Evolutionary conservation across 805 yeast species (phyloP).

Genomic region (Myxozyma udenii): DNA sequence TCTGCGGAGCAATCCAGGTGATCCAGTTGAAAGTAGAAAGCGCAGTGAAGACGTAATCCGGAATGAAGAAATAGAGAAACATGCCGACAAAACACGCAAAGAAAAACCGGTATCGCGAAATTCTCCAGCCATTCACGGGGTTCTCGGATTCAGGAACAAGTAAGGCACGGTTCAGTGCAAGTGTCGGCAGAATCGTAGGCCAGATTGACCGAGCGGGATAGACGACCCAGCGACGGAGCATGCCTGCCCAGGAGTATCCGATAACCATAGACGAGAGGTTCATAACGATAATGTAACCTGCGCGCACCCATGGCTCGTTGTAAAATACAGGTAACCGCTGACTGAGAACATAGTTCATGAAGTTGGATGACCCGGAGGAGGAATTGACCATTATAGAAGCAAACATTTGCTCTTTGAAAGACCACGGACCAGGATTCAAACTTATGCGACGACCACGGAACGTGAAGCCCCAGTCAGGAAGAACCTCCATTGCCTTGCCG

Average conservation of each 20-base stretch:
- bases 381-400: conserved; percentile 43
- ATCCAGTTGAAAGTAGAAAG: conserved; percentile 63
- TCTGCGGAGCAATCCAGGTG: conserved; percentile 38
- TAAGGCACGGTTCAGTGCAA: conserved; percentile 54
- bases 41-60: conserved; percentile 60
- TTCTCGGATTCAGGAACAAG: conserved; percentile 36
- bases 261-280: conserved; percentile 57
- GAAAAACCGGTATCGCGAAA: conserved; percentile 53
- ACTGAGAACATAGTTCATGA: not conserved
- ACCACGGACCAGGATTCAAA: conserved; percentile 62
- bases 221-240: conserved; percentile 55
- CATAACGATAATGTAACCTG: conserved; percentile 47
- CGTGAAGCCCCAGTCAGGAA: conserved; percentile 49
- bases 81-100: conserved; percentile 41
- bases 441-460: conserved; percentile 36
- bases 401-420: conserved; percentile 64
- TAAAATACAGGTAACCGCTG: not conserved
- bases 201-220: conserved; percentile 60
- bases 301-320: conserved; percentile 16
- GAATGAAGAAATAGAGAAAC: conserved; percentile 64
- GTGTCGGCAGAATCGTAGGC: conserved; percentile 62
- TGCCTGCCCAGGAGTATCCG: conserved; percentile 64
- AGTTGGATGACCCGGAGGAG: not conserved
- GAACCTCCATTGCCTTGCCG: conserved; percentile 48
- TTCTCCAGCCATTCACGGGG: conserved; percentile 56